Evolutionary conservation across 2,329 filamentous ascomycete genomes (phyloP).

Genomic region (Ophiobolus disseminans): DNA sequence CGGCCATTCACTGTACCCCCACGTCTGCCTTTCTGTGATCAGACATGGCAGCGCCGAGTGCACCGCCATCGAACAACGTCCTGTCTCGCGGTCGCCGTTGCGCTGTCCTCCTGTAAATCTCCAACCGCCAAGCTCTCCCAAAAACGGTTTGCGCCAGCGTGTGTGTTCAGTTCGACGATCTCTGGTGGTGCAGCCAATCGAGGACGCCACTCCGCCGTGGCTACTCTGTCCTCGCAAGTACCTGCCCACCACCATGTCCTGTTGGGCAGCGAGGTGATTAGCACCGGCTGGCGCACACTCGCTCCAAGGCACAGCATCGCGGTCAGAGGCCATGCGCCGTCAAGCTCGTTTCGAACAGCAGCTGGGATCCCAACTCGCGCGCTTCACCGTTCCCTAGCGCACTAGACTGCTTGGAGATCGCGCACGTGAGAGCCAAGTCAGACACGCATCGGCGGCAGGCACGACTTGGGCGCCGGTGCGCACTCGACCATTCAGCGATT

Average conservation of each 20-base stretch:
- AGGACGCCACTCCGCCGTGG: constrained; percentile 14
- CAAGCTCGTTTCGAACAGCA: constrained; percentile 12
- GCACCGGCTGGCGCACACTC: constrained; percentile 3
- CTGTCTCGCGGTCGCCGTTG: constrained; percentile 14
- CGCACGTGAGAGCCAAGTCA: constrained; percentile 40
- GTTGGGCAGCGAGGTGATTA: constrained; percentile 19
- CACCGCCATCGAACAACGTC: neutral
- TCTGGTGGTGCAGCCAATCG: constrained; percentile 24
- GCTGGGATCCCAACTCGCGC: constrained; percentile 19
- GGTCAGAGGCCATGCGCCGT: constrained; percentile 8
- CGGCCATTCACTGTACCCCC: constrained; percentile 27
- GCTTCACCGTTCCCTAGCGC: constrained; percentile 12
- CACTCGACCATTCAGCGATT: constrained; percentile 36
- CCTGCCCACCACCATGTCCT: constrained; percentile 8
- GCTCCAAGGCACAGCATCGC: constrained; percentile 6
- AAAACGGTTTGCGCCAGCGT: constrained; percentile 12
- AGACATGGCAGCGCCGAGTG: constrained; percentile 2
- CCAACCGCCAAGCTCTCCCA: constrained; percentile 14
- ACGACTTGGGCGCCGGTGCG: constrained; percentile 32
- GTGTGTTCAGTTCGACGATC: constrained; percentile 12
- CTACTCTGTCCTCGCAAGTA: constrained; percentile 9
- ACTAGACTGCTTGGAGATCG: constrained; percentile 13
- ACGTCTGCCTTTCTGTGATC: constrained; percentile 20
- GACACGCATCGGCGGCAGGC: constrained; percentile 42
- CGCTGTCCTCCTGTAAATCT: constrained; percentile 17